Base-by-base conservation (phyloP, 2,329 filamentous ascomycete genomes). In the Ciborinia camelliae region DNA sequence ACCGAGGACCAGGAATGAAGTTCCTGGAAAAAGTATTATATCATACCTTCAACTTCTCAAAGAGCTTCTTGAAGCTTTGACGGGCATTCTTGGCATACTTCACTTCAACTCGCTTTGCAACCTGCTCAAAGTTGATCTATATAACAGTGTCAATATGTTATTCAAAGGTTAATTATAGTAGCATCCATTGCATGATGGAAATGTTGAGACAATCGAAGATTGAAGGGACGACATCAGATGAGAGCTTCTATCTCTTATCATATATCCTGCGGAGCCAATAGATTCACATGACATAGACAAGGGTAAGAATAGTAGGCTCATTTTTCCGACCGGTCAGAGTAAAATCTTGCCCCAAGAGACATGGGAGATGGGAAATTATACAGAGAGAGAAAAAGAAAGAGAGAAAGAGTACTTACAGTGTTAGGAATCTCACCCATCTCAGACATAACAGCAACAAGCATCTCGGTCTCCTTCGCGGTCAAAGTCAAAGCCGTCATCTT, bases 41-140 rank as follows among this genome's bases (percentile, higher is more conserved):
- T 20, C 20, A 47, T 50, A 54, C 60, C 50, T 66, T 68, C 2
- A 73, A 48, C 65, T 70, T 72, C 2, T 69, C 65, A n/a, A 67
- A 69, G 2, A 72, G 23, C 3, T 67, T 69, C 51, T 71, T 72
- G 39, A 66, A 66, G 12, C 66, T 41, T 3, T 61, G 2, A 1
- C 64, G 61, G 65, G 78, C 78, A 65, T 77, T 79, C 57, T 77
- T 79, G 59, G 73, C 76, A 57, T 79, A 76, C 65, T 79, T 79
- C 62, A 80, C 75, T 4, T 73, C 73, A 18, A 78, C 67, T 15
- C 72, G 68, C 2, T 50, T 10, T 5, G 79, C 79, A 48, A 81
- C 75, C 1, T 72, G 68, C 20, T 76, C 72, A 74, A 77, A 82
- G 70, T 82, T 72, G 35, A 79, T 75, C 71, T 72, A 53, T 51